A percentile compares a stretch with the other conserved stretches of the same genome.
Conservation (phyloP, 2,329 filamentous ascomycete genomes). For the Fusarium compactum region DNA sequence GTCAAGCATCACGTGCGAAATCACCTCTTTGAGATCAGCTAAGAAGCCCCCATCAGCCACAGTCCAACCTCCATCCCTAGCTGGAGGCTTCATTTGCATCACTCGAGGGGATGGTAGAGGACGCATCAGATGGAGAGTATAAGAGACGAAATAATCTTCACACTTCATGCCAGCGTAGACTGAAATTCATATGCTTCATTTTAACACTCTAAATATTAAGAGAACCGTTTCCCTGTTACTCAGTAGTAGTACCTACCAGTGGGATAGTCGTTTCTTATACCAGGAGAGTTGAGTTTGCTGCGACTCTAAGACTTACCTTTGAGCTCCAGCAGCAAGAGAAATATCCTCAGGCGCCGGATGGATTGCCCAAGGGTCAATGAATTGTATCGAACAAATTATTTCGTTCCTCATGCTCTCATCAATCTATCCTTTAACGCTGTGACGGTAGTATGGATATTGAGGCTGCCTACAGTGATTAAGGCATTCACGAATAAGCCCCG, state of each 20-base stretch:
- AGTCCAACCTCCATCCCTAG: background rate
- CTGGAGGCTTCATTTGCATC: background rate
- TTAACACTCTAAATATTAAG: background rate
- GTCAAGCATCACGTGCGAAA: constrained; percentile 13
- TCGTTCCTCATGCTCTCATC: background rate
- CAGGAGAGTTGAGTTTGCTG: background rate
- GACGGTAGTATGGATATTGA: background rate
- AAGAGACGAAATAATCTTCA: background rate
- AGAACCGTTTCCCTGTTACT: background rate
- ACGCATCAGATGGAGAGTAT: background rate
- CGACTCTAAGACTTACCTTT: background rate
- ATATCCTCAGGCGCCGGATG: background rate
- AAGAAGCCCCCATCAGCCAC: background rate
- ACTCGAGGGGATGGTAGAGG: background rate
- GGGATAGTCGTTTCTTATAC: background rate
- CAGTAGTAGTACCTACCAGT: background rate
- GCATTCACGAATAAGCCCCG: constrained; percentile 28
- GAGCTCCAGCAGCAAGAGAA: background rate
- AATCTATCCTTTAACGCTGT: background rate
- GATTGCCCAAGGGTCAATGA: background rate
- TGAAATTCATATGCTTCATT: background rate
- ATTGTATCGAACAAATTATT: background rate
- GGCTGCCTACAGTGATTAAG: constrained; percentile 6
- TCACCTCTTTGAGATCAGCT: constrained; percentile 16
- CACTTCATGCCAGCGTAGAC: background rate